Evolutionary conservation across 148 eudicot genomes (phyloP).

Genomic region (Rheum nobile): DNA sequence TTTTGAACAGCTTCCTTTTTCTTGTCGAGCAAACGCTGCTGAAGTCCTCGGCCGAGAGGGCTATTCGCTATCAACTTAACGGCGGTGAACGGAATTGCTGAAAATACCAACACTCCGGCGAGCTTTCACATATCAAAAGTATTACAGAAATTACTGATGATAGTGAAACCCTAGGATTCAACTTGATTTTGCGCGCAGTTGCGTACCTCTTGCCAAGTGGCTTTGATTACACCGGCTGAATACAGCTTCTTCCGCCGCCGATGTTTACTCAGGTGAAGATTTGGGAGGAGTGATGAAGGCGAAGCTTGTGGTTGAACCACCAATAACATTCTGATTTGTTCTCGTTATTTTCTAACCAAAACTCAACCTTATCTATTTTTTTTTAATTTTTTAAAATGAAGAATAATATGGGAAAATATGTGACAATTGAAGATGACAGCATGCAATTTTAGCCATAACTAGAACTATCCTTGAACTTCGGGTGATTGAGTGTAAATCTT

Average conservation of each 20-base stretch:
- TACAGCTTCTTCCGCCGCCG: background rate
- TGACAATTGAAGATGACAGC: background rate
- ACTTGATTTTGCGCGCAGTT: background rate
- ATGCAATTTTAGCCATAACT: background rate
- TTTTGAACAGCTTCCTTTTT: constrained; percentile 39
- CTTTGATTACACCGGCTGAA: constrained; percentile 9
- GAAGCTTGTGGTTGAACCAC: background rate
- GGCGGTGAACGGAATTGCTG: constrained; percentile 92
- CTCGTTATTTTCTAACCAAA: background rate
- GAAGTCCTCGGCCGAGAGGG: constrained; percentile 67
- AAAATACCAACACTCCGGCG: constrained; percentile 79
- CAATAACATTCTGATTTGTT: background rate
- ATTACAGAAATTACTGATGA: background rate
- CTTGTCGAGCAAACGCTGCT: constrained; percentile 44
- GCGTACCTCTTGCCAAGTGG: constrained; percentile 41
- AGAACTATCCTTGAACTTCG: too few species aligned
- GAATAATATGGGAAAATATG: background rate
- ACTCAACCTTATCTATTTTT: background rate
- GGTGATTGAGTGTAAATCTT: too few species aligned
- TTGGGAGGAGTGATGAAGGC: background rate
- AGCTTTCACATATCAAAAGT: constrained; percentile 25
- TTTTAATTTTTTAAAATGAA: background rate
- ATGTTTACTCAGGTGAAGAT: background rate
- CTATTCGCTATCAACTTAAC: constrained; percentile 87
- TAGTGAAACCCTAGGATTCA: background rate